A percentile compares a stretch with the other conserved stretches of the same genome.
Evolutionary conservation across 169 alveolate genomes (phyloP).

Genomic region (Neospora caninum): DNA sequence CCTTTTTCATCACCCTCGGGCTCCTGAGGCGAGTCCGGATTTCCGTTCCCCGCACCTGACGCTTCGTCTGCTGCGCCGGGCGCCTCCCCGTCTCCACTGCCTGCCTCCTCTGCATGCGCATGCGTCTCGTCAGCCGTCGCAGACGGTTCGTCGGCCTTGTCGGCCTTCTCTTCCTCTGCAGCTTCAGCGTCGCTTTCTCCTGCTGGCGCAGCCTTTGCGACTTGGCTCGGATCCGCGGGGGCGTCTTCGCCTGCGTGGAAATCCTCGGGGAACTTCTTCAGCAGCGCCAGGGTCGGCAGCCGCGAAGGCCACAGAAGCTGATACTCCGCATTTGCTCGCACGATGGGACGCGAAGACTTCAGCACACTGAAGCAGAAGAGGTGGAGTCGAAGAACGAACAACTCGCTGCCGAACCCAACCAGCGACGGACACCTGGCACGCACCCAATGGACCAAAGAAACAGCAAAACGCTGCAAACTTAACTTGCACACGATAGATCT

Average conservation of each 20-base stretch:
- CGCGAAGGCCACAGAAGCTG: slow-evolving; percentile 69
- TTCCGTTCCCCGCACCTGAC: background rate
- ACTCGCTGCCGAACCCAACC: slow-evolving; percentile 72
- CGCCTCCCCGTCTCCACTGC: background rate
- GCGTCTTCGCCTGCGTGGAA: background rate
- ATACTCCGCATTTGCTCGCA: slow-evolving; percentile 69
- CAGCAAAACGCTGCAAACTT: background rate
- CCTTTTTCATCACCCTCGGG: background rate
- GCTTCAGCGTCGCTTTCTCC: background rate
- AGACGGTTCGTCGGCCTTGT: slow-evolving; percentile 11
- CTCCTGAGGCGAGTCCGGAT: background rate
- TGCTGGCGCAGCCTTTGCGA: background rate
- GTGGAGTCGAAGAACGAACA: slow-evolving; percentile 74
- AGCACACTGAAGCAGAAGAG: slow-evolving; percentile 75
- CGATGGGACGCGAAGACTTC: slow-evolving; percentile 70
- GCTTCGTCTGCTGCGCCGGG: background rate
- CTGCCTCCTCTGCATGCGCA: slow-evolving; percentile 23
- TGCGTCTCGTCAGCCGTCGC: too few relatives aligned
- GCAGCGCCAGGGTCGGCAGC: background rate
- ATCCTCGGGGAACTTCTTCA: background rate
- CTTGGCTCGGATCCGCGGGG: background rate
- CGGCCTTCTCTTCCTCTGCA: background rate
- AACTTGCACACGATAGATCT: too few relatives aligned
- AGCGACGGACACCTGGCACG: slow-evolving; percentile 72
- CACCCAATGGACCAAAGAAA: too few relatives aligned